Percentiles rank a stretch among this genome's conserved stretches.
Evolutionary conservation across 23 red algal genomes (phyloP).

Genomic region (Gracilaria vermiculophylla): DNA sequence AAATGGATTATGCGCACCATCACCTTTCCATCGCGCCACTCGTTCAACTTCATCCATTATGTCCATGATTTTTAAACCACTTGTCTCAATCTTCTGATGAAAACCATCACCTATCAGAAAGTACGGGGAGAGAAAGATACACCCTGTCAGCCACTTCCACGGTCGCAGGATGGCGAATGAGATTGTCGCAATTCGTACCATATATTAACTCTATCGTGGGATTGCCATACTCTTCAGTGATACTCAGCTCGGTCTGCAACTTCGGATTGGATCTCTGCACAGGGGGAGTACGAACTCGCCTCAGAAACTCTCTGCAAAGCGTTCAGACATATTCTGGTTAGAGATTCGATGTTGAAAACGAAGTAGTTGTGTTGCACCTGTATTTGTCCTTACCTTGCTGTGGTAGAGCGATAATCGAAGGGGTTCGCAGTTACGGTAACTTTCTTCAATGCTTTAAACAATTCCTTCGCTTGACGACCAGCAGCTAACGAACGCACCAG

Average conservation of each 20-base stretch:
- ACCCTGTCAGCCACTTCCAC: not conserved
- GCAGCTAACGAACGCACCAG: constrained; percentile 64
- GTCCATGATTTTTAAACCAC: constrained; percentile 45
- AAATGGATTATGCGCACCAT: constrained; percentile 41
- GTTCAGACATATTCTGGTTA: not conserved
- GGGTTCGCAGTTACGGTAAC: constrained; percentile 53
- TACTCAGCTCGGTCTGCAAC: constrained; percentile 7
- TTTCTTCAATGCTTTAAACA: constrained; percentile 55
- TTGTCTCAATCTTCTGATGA: constrained; percentile 29
- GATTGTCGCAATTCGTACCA: constrained; percentile 8
- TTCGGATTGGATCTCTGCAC: constrained; percentile 53
- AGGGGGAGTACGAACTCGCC: constrained; percentile 63
- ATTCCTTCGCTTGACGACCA: constrained; percentile 21
- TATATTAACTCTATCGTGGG: constrained; percentile 49
- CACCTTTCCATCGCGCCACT: constrained; percentile 51
- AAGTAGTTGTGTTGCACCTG: not conserved
- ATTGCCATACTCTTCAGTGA: constrained; percentile 40
- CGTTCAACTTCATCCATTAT: constrained; percentile 61
- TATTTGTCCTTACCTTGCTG: constrained; percentile 62
- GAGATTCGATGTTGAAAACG: not conserved
- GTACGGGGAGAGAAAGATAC: not conserved
- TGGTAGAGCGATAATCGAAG: constrained; percentile 54
- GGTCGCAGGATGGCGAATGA: too few species aligned
- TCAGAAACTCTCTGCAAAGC: constrained; percentile 52
- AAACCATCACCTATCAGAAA: constrained; percentile 5